Evolutionary conservation across 345 rosid genomes (phyloP).

Genomic region (Hibiscus tridactylites): DNA sequence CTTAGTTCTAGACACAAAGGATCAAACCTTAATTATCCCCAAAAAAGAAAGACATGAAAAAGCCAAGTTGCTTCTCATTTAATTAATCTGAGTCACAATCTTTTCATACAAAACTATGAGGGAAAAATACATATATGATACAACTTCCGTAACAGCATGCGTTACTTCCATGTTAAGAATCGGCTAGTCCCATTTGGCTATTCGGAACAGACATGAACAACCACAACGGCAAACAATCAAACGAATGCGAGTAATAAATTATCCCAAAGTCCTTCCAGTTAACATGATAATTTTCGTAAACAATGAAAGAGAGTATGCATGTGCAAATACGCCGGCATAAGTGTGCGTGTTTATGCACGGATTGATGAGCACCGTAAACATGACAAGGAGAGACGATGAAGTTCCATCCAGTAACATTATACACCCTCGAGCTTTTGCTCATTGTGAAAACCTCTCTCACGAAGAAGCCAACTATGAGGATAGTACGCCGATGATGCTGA

Average conservation of each 20-base stretch:
- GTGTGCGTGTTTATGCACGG: background rate
- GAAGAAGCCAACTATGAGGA: background rate
- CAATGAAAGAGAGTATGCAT: background rate
- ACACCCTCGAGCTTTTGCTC: background rate
- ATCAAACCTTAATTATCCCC: too few species aligned
- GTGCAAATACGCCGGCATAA: background rate
- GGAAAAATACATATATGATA: conserved; percentile 16
- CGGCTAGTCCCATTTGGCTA: conserved; percentile 16
- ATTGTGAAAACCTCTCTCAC: background rate
- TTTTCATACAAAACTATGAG: conserved; percentile 38
- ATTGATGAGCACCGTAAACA: background rate
- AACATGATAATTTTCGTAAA: background rate
- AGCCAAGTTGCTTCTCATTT: conserved; percentile 17
- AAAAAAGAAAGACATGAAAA: too few species aligned
- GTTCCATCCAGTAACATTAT: background rate
- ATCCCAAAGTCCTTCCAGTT: background rate
- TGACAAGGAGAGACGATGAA: background rate
- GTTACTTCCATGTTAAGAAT: conserved; percentile 10
- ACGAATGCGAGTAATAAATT: background rate
- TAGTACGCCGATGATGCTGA: background rate
- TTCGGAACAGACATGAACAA: conserved; percentile 31
- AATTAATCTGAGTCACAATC: conserved; percentile 26
- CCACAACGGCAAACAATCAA: conserved; percentile 25
- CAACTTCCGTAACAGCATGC: conserved; percentile 16
- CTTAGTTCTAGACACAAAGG: too few species aligned